phyloP scores from a whole-genome alignment of 1,284 basidiomycete species.

The Malassezia globosa region DNA sequence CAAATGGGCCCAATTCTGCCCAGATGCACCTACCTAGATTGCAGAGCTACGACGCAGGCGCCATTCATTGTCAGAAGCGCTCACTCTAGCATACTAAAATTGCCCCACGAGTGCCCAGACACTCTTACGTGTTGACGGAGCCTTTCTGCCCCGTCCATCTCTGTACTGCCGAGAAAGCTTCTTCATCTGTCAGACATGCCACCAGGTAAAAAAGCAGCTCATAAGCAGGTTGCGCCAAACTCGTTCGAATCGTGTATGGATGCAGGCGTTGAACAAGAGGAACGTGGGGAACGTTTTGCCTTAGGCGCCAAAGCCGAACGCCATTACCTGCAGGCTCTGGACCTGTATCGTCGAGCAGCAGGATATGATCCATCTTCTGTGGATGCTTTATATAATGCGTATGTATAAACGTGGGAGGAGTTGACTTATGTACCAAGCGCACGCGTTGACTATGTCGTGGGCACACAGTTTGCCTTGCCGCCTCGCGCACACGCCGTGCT shows the following conservation, averaged over 20 bases:
- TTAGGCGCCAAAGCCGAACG: slow-evolving; percentile 11
- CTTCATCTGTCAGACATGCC: too few species aligned
- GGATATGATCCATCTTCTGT: background rate
- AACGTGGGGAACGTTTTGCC: slow-evolving; percentile 14
- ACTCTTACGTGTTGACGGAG: too few species aligned
- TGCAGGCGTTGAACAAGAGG: slow-evolving; percentile 15
- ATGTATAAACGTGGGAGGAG: background rate
- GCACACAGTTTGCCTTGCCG: slow-evolving; percentile 4
- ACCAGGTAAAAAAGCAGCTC: background rate
- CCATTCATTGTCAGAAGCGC: too few species aligned
- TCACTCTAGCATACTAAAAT: too few species aligned
- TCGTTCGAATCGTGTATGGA: slow-evolving; percentile 17
- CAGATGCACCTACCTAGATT: too few species aligned
- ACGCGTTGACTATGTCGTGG: slow-evolving; percentile 13
- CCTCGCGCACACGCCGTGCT: slow-evolving; percentile 1
- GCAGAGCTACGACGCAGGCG: too few species aligned
- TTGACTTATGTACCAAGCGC: slow-evolving; percentile 1
- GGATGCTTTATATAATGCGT: slow-evolving; percentile 16
- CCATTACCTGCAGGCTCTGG: slow-evolving; percentile 4
- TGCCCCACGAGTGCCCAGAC: too few species aligned
- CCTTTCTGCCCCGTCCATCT: too few species aligned
- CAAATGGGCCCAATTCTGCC: too few species aligned
- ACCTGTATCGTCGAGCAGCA: slow-evolving; percentile 2
- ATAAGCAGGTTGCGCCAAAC: background rate
- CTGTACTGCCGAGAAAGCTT: too few species aligned